These are phyloP conservation scores for Penicillium sp. DNA, from an alignment of 2,329 filamentous ascomycete species.

Conservation along the genomic window DNA sequence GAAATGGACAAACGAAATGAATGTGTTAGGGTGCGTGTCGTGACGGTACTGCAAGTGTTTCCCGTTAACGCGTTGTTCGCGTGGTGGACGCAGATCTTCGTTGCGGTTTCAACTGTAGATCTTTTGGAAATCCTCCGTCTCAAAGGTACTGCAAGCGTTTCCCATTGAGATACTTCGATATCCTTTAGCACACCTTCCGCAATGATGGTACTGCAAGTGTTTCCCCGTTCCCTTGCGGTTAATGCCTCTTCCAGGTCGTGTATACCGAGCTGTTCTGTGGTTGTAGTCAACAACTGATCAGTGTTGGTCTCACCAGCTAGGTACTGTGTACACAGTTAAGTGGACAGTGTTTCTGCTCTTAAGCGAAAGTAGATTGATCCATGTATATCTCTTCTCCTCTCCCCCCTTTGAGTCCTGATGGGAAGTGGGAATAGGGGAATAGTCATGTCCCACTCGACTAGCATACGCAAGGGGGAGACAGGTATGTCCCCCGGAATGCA, in stretches of 20 bases:
- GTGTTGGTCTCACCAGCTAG: not conserved
- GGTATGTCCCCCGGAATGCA: too few relatives aligned
- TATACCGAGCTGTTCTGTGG: conserved; percentile 4
- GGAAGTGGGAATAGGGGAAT: too few relatives aligned
- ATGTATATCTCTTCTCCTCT: too few relatives aligned
- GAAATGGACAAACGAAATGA: too few relatives aligned
- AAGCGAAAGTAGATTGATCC: too few relatives aligned
- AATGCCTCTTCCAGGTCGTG: conserved; percentile 1
- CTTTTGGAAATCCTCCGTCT: not conserved
- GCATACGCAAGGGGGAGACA: too few relatives aligned
- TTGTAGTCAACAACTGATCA: conserved; percentile 4
- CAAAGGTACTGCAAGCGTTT: not conserved
- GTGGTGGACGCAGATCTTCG: not conserved
- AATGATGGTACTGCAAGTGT: not conserved
- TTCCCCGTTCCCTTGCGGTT: not conserved
- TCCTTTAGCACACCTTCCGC: not conserved
- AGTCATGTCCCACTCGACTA: too few relatives aligned
- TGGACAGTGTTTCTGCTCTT: not conserved
- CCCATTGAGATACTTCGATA: not conserved
- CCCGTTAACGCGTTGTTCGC: not conserved
- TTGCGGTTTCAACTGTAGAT: not conserved
- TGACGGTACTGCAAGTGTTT: not conserved
- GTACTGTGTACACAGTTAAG: too few relatives aligned
- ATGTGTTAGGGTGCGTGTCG: not conserved
- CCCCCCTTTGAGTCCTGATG: too few relatives aligned